Evolutionary conservation across 257 asterid genomes (phyloP).

Genomic region (Paulownia fortunei): DNA sequence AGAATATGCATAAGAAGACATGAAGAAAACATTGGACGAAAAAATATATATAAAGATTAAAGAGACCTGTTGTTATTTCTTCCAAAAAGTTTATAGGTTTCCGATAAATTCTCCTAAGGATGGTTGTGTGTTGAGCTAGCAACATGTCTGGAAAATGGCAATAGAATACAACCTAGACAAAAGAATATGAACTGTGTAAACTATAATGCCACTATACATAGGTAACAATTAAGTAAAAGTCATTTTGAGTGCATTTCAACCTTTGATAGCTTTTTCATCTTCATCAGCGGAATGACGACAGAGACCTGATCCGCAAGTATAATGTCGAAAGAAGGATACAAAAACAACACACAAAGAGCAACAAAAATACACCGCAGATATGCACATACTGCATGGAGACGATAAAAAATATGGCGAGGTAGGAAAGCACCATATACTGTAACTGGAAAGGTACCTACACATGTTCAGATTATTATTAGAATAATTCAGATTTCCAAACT

Average conservation of each 20-base stretch:
- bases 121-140: conserved; percentile 84
- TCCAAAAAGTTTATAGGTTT: conserved; percentile 82
- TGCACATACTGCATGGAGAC: conserved; percentile 90
- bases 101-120: conserved; percentile 84
- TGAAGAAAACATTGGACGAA: neutral
- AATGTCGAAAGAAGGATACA: conserved; percentile 77
- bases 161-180: conserved; percentile 79
- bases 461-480: conserved; percentile 20
- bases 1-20: neutral
- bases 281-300: conserved; percentile 76
- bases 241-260: conserved; percentile 40
- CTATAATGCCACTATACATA: neutral
- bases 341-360: conserved; percentile 70
- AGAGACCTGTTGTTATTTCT: conserved; percentile 87
- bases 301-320: conserved; percentile 91
- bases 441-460: conserved; percentile 76
- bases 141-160: conserved; percentile 98
- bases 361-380: conserved; percentile 88
- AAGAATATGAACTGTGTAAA: conserved; percentile 23
- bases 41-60: neutral
- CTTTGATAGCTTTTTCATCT: conserved; percentile 80
- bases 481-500: neutral
- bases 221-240: neutral
- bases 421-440: conserved; percentile 85
- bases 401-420: conserved; percentile 81